A percentile compares a stretch with the other conserved stretches of the same genome.
phyloP scores from a whole-genome alignment of 495 filamentous ascomycete genomes.

The Penicillium paxilli region DNA sequence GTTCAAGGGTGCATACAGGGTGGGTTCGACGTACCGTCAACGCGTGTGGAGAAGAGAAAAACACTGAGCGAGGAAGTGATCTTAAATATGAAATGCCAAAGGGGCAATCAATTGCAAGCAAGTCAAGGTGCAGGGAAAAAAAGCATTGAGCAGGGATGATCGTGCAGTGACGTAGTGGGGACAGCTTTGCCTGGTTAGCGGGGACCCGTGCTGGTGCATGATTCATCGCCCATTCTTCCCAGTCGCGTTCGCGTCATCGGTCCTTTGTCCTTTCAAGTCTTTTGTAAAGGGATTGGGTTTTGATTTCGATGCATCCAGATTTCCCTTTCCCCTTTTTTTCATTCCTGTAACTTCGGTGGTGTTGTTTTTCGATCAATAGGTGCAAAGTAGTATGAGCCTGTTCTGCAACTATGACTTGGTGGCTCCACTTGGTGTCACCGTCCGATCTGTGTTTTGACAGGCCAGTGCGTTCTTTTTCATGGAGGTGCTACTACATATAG shows the following conservation, averaged over 20 bases:
- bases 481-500: too few species aligned
- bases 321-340: neutral
- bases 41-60: slow-evolving; percentile 2
- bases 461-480: too few species aligned
- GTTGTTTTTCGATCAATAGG: neutral
- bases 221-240: slow-evolving; percentile 28
- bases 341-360: neutral
- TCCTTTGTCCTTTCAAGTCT: slow-evolving; percentile 12
- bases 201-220: slow-evolving; percentile 19
- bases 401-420: too few species aligned
- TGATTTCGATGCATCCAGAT: neutral
- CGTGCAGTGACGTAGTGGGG: slow-evolving; percentile 44
- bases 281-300: too few species aligned
- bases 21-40: neutral
- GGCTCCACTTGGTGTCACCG: too few species aligned
- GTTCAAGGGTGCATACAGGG: neutral
- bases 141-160: slow-evolving; percentile 31
- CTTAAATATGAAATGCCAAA: slow-evolving; percentile 16
- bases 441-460: too few species aligned
- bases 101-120: neutral
- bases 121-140: slow-evolving; percentile 11
- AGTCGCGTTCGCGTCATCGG: too few species aligned
- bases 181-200: slow-evolving; percentile 19
- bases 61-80: neutral
- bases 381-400: too few species aligned